Evolutionary conservation across 1,284 basidiomycete genomes (phyloP).

Genomic region (Rhodotorula sp.): DNA sequence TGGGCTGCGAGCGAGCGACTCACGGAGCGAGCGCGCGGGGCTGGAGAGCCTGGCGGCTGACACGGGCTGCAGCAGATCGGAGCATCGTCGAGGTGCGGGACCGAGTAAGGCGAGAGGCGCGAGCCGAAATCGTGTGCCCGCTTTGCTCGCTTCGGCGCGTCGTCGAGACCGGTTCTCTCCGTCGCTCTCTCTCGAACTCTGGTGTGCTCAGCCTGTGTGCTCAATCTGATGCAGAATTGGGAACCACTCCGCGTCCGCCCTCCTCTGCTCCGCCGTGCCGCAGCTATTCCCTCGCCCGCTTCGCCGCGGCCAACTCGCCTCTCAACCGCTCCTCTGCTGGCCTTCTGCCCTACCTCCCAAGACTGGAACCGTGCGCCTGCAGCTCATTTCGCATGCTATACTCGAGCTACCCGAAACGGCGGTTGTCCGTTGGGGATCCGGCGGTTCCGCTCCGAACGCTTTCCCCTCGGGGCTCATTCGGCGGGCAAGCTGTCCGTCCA

Average conservation of each 20-base stretch:
- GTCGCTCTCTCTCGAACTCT: neutral
- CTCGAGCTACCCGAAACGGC: too few species aligned
- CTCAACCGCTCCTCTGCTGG: too few species aligned
- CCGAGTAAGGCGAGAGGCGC: neutral
- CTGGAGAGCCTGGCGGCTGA: conserved; percentile 28
- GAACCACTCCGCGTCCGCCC: neutral
- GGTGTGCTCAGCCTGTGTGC: neutral
- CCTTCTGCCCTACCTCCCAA: too few species aligned
- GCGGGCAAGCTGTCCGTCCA: too few species aligned
- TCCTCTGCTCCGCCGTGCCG: neutral
- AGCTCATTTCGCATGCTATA: neutral
- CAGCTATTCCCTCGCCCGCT: neutral
- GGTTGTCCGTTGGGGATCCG: too few species aligned
- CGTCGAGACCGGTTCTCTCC: neutral
- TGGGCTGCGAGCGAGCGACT: neutral
- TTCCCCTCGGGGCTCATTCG: too few species aligned
- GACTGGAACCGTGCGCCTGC: too few species aligned
- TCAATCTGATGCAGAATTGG: neutral
- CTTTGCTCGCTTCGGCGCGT: neutral
- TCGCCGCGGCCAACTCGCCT: neutral
- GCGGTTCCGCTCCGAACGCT: too few species aligned
- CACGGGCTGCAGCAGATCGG: conserved; percentile 24
- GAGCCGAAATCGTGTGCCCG: neutral
- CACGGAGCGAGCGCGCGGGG: conserved; percentile 28
- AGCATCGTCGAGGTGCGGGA: conserved; percentile 8